These are phyloP conservation scores for Ophiognomonia clavigignenti-juglandacearum DNA, from an alignment of 2,329 filamentous ascomycete genomes.

Conservation along the genomic window DNA sequence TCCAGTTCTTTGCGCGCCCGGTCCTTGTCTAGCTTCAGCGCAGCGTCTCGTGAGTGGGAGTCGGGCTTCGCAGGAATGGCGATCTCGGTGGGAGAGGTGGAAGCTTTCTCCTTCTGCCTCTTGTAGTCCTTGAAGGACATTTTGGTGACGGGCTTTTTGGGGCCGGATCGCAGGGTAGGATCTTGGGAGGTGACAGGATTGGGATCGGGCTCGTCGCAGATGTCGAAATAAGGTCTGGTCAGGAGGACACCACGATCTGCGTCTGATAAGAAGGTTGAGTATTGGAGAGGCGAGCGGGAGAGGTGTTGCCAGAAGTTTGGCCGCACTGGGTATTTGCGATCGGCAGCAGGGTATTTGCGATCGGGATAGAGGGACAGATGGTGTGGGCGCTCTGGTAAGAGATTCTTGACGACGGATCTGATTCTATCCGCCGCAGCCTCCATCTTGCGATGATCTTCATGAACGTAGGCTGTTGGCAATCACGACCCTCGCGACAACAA, in stretches of 20 bases:
- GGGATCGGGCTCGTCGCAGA: slow-evolving; percentile 45
- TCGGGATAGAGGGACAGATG: slow-evolving; percentile 46
- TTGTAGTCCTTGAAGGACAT: slow-evolving; percentile 56
- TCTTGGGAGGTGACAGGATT: slow-evolving; percentile 13
- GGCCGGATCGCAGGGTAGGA: slow-evolving; percentile 17
- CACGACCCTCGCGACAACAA: slow-evolving; percentile 7
- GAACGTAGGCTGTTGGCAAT: slow-evolving; percentile 14
- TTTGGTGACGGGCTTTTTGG: slow-evolving; percentile 36
- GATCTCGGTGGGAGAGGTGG: slow-evolving; percentile 31
- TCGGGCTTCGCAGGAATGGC: slow-evolving; percentile 18
- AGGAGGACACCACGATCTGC: slow-evolving; percentile 54
- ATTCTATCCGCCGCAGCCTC: slow-evolving; percentile 55
- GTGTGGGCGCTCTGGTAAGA: slow-evolving; percentile 48
- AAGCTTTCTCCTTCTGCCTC: slow-evolving; percentile 39
- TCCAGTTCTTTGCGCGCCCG: slow-evolving; percentile 16
- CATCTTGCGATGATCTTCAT: slow-evolving; percentile 38
- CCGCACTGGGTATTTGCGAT: slow-evolving; percentile 41
- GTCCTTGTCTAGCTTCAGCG: slow-evolving; percentile 16
- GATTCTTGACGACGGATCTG: slow-evolving; percentile 46
- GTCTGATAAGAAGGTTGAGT: slow-evolving; percentile 52
- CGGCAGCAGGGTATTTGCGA: slow-evolving; percentile 42
- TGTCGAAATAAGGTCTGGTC: slow-evolving; percentile 53
- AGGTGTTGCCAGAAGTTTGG: slow-evolving; percentile 40
- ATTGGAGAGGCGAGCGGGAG: slow-evolving; percentile 42
- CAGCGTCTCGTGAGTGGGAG: slow-evolving; percentile 16